These are phyloP conservation scores for Rhododendron simsii DNA, from an alignment of 148 eudicot genomes.

Conservation along the genomic window DNA sequence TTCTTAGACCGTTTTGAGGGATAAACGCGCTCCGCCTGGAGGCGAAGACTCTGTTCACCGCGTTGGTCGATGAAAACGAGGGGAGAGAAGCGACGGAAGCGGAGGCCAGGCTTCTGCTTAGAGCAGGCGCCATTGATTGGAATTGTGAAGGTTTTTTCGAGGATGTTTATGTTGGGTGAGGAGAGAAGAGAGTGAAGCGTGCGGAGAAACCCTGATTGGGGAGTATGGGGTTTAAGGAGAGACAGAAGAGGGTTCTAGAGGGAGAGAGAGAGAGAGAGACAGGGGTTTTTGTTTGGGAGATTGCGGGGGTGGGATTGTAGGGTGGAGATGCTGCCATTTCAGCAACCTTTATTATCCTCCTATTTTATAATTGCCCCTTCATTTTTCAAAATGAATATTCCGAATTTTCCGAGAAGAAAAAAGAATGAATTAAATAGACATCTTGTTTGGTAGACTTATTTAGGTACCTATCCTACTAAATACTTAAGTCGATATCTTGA, in stretches of 20 bases:
- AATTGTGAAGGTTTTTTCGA: not conserved
- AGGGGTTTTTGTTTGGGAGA: constrained; percentile 22
- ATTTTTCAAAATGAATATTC: too few relatives aligned
- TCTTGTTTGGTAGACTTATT: too few relatives aligned
- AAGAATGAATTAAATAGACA: too few relatives aligned
- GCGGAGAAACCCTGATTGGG: constrained; percentile 21
- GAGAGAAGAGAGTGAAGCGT: not conserved
- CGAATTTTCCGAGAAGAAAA: too few relatives aligned
- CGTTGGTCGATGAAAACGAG: constrained; percentile 24
- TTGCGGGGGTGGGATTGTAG: constrained; percentile 21
- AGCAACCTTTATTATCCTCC: constrained; percentile 8
- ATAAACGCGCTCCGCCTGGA: constrained; percentile 42
- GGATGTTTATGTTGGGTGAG: not conserved
- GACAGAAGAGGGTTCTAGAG: constrained; percentile 41
- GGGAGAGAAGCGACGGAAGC: constrained; percentile 50
- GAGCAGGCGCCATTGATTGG: constrained; percentile 45
- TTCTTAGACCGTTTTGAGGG: constrained; percentile 35
- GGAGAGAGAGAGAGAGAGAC: not conserved
- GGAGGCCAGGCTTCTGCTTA: constrained; percentile 43
- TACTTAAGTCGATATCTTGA: too few relatives aligned
- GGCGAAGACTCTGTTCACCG: constrained; percentile 13
- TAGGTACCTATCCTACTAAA: too few relatives aligned
- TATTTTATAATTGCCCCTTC: not conserved
- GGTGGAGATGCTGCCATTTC: constrained; percentile 53
- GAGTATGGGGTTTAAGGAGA: constrained; percentile 26